Conservation (phyloP, 768 basidiomycete species). For the Lyophyllum shimeji region DNA sequence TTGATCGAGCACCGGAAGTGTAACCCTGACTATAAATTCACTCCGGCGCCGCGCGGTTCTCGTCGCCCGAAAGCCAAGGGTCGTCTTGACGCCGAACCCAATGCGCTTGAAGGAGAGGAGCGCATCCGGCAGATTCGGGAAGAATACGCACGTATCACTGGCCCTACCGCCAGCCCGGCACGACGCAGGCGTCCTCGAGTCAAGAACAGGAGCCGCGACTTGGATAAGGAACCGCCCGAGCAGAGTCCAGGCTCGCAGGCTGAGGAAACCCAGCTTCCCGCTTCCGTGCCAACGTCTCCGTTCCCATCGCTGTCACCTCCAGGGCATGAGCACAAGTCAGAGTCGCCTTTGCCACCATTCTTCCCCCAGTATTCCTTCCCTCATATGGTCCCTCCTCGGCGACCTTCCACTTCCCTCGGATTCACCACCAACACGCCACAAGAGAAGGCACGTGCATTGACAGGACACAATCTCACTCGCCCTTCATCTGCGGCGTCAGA, state of each 20-base stretch:
- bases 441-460: constrained; percentile 8
- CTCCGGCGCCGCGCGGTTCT: constrained; percentile 42
- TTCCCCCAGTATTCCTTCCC: constrained; percentile 23
- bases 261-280: constrained; percentile 5
- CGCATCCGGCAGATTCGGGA: constrained; percentile 34
- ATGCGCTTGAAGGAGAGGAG: constrained; percentile 18
- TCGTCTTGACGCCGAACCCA: constrained; percentile 15
- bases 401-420: constrained; percentile 34
- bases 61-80: constrained; percentile 30
- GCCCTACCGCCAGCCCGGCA: constrained; percentile 33
- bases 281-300: constrained; percentile 16
- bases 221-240: constrained; percentile 2
- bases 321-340: constrained; percentile 10
- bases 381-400: constrained; percentile 24
- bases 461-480: constrained; percentile 16
- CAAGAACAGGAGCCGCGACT: constrained; percentile 18
- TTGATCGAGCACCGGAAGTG: constrained; percentile 45
- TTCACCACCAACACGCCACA: constrained; percentile 14
- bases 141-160: constrained; percentile 29
- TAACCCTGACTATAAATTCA: constrained; percentile 65
- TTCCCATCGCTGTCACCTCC: constrained; percentile 15
- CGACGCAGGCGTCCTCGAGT: constrained; percentile 31
- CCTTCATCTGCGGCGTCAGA: constrained; percentile 23
- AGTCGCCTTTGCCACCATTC: constrained; percentile 16
- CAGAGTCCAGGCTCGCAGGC: constrained; percentile 6